phyloP scores from a whole-genome alignment of 495 filamentous ascomycete species.

The Thermothielavioides terrestris region DNA sequence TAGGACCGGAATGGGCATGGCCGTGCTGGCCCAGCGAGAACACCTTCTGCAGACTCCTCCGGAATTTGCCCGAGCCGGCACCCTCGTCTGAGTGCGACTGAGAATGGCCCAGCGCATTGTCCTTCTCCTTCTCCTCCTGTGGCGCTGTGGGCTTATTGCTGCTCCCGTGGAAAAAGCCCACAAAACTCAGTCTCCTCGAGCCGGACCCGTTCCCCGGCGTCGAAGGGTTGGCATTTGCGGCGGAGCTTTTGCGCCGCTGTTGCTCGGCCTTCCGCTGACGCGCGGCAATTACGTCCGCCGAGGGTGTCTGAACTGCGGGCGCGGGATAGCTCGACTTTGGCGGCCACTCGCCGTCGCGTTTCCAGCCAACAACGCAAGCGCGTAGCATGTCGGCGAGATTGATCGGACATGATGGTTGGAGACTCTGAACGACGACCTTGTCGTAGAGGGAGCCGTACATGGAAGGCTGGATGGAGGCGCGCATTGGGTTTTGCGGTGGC shows the following conservation, averaged over 20 bases:
- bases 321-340: slow-evolving; percentile 46
- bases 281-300: slow-evolving; percentile 27
- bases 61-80: slow-evolving; percentile 27
- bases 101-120: neutral
- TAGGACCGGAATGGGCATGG: slow-evolving; percentile 4
- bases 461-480: slow-evolving; percentile 58
- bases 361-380: slow-evolving; percentile 87
- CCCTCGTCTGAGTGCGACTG: slow-evolving; percentile 37
- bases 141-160: neutral
- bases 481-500: slow-evolving; percentile 58
- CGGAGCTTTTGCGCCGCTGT: slow-evolving; percentile 5
- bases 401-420: slow-evolving; percentile 76
- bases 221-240: neutral
- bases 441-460: slow-evolving; percentile 79
- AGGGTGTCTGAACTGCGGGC: slow-evolving; percentile 15
- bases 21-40: slow-evolving; percentile 30
- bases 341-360: slow-evolving; percentile 90
- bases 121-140: slow-evolving; percentile 11
- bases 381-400: slow-evolving; percentile 73
- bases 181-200: slow-evolving; percentile 23
- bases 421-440: slow-evolving; percentile 68
- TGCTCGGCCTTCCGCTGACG: slow-evolving; percentile 26
- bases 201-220: neutral
- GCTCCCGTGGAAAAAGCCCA: slow-evolving; percentile 17
- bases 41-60: slow-evolving; percentile 34